These are phyloP conservation scores for Pisolithus thermaeus DNA, from an alignment of 1,284 basidiomycete genomes.

Conservation along the genomic window DNA sequence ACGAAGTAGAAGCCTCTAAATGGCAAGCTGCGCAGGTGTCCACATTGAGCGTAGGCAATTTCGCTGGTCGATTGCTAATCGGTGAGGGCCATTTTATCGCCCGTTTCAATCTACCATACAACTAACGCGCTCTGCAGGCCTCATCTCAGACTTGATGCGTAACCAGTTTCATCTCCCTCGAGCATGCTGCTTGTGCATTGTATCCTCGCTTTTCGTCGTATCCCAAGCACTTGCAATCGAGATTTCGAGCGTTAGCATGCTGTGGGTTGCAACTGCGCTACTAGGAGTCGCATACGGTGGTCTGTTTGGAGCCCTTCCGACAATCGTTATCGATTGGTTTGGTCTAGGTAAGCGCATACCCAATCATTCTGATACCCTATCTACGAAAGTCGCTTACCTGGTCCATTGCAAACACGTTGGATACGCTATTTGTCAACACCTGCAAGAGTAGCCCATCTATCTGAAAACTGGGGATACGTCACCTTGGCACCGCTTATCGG, in stretches of 20 bases:
- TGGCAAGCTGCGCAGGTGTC: constrained; percentile 88
- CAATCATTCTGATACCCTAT: too few relatives aligned
- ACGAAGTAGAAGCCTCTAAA: constrained; percentile 59
- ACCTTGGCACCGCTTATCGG: not conserved
- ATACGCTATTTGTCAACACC: not conserved
- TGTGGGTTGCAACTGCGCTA: constrained; percentile 75
- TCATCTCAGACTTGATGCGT: constrained; percentile 75
- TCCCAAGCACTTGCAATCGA: constrained; percentile 60
- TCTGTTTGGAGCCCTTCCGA: constrained; percentile 73
- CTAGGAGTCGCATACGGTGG: constrained; percentile 75
- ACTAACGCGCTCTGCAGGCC: constrained; percentile 33
- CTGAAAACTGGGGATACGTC: not conserved
- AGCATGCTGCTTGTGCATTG: constrained; percentile 64
- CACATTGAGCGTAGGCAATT: constrained; percentile 81
- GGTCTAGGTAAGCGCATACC: constrained; percentile 53
- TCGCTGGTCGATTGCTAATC: constrained; percentile 71
- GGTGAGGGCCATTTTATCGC: constrained; percentile 38
- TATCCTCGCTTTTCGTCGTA: constrained; percentile 61
- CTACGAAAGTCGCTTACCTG: too few relatives aligned
- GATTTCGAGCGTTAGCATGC: constrained; percentile 54
- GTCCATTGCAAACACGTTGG: too few relatives aligned
- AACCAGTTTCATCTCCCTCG: constrained; percentile 56
- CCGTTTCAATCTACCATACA: not conserved
- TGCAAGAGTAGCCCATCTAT: constrained; percentile 53
- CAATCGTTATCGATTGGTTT: constrained; percentile 83